A percentile compares a stretch with the other conserved stretches of the same genome.
These are phyloP conservation scores for Termitomyces sp. DNA, from an alignment of 1,284 basidiomycete genomes.

Conservation along the genomic window DNA sequence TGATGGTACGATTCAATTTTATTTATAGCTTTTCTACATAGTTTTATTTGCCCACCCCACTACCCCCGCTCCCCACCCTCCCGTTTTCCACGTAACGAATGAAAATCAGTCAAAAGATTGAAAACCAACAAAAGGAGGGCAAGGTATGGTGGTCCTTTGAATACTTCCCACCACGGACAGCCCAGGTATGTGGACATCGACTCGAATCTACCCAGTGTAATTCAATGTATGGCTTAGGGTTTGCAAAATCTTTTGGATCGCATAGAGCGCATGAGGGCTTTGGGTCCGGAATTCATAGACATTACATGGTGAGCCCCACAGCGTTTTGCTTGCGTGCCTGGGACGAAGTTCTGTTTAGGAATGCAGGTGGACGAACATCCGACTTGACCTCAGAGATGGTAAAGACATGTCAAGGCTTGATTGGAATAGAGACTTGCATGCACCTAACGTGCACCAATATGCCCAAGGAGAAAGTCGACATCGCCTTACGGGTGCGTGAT, in stretches of 20 bases:
- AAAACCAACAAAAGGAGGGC: constrained; percentile 76
- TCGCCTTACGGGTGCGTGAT: constrained; percentile 71
- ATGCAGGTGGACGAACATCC: constrained; percentile 92
- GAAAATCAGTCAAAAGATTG: constrained; percentile 90
- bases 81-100: constrained; percentile 37
- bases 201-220: not conserved
- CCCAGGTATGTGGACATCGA: constrained; percentile 58
- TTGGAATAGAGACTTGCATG: constrained; percentile 97
- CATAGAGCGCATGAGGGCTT: constrained; percentile 93
- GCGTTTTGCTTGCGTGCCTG: constrained; percentile 1
- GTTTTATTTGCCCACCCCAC: constrained; percentile 10
- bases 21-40: constrained; percentile 16
- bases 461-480: constrained; percentile 91
- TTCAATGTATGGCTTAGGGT: constrained; percentile 48
- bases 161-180: constrained; percentile 93
- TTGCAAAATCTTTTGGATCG: constrained; percentile 93
- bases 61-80: constrained; percentile 12
- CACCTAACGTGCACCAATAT: constrained; percentile 99
- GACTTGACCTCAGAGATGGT: constrained; percentile 94
- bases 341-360: constrained; percentile 47
- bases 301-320: constrained; percentile 78
- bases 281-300: constrained; percentile 97
- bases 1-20: constrained; percentile 30
- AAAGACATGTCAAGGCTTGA: constrained; percentile 87
- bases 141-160: constrained; percentile 95